These are phyloP conservation scores for Silene uniflora DNA, from an alignment of 148 eudicot genomes.

Conservation along the genomic window DNA sequence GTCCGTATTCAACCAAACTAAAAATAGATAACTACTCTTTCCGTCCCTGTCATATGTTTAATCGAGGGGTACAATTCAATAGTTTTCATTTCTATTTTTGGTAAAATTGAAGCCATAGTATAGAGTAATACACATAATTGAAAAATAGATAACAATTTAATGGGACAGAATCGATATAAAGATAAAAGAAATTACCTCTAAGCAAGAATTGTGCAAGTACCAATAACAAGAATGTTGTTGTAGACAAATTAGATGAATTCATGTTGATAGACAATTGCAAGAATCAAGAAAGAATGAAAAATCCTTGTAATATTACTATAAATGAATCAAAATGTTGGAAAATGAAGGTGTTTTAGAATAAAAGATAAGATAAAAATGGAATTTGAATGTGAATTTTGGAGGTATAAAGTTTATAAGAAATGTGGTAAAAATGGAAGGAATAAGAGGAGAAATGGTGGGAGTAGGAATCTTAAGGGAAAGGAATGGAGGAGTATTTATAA, in stretches of 20 bases:
- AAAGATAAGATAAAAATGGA: not conserved
- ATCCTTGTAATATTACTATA: not conserved
- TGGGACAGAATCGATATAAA: too few relatives aligned
- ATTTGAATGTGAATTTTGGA: not conserved
- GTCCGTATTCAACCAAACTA: too few relatives aligned
- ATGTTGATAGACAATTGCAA: not conserved
- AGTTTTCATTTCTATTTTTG: too few relatives aligned
- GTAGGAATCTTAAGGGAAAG: slow-evolving; percentile 17
- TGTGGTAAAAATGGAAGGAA: slow-evolving; percentile 1
- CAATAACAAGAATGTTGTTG: not conserved
- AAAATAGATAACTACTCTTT: too few relatives aligned
- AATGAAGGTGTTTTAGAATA: not conserved
- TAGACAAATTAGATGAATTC: slow-evolving; percentile 2
- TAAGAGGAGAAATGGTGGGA: not conserved
- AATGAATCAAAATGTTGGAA: not conserved
- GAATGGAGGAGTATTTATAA: slow-evolving; percentile 19
- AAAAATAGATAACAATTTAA: too few relatives aligned
- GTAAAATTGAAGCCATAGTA: too few relatives aligned
- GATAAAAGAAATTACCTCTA: not conserved
- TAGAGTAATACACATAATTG: too few relatives aligned
- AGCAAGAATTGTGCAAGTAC: not conserved
- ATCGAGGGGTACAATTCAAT: too few relatives aligned
- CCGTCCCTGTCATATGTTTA: too few relatives aligned
- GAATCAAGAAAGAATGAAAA: not conserved
- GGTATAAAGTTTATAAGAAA: not conserved